Evolutionary conservation across 495 filamentous ascomycete genomes (phyloP).

Genomic region (Aspergillus diversus): DNA sequence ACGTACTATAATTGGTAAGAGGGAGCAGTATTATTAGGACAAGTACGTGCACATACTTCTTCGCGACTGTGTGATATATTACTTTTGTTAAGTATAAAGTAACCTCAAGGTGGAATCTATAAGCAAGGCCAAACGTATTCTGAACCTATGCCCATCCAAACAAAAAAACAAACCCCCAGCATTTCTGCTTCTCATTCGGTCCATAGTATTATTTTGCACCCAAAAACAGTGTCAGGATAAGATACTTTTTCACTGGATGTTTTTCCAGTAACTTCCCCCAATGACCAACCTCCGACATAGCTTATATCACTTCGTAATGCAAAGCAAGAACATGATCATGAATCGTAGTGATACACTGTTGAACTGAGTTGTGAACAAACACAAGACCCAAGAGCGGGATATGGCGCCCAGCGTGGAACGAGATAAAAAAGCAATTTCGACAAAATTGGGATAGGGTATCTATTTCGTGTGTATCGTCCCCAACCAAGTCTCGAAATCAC

Average conservation of each 20-base stretch:
- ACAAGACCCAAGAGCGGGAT: background rate
- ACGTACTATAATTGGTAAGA: too few relatives aligned
- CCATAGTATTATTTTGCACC: constrained; percentile 12
- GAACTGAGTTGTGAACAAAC: constrained; percentile 7
- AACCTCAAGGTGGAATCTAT: constrained; percentile 4
- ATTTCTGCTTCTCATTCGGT: constrained; percentile 2
- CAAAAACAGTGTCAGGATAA: background rate
- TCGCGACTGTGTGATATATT: background rate
- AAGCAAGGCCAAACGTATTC: constrained; percentile 17
- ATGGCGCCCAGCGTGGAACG: constrained; percentile 18
- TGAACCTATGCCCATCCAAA: constrained; percentile 13
- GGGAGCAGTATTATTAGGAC: too few relatives aligned
- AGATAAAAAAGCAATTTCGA: constrained; percentile 19
- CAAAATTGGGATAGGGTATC: constrained; percentile 41
- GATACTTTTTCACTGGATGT: constrained; percentile 4
- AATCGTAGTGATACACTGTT: constrained; percentile 1
- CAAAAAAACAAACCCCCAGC: background rate
- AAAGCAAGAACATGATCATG: constrained; percentile 2
- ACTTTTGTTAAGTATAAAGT: constrained; percentile 1
- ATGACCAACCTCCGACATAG: background rate
- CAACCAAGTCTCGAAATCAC: constrained; percentile 28
- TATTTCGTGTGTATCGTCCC: constrained; percentile 46
- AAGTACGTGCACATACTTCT: too few relatives aligned
- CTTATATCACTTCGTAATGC: constrained; percentile 6
- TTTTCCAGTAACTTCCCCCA: background rate